Evolutionary conservation across 768 basidiomycete species (phyloP), one percentile per base, ranked within the genome.

Genomic region (Hygrophorus russula): DNA sequence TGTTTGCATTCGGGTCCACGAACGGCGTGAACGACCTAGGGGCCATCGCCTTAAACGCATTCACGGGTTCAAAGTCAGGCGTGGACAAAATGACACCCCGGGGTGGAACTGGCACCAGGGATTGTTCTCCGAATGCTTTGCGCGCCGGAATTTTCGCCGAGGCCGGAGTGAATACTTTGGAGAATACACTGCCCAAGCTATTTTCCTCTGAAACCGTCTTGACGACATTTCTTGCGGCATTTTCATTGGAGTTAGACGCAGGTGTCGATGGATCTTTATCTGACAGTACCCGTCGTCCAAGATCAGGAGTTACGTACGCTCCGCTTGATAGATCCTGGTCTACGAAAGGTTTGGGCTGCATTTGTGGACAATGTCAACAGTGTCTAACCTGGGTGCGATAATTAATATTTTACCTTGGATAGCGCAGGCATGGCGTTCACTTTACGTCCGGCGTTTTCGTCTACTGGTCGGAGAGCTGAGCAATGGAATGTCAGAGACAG

Each of bases 81-180:
- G 55, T 44, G 56, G 36, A 35, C 46, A 36, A 45, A 31, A 38
- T 35, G 13, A 39, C 12, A 4, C 35, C 44, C 18, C 39, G 44
- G 8, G 52, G 51, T 45, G 48, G 36, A 5, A 46, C 43, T 24
- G 48, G 48, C 28, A 51, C 51, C 41, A 49, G 48, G 24, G 51
- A 51, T 27, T 49, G 48, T 20, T 53, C 53, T 18, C 53, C 53
- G 42, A 51, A 49, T 9, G 52, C 46, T 17, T 20, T n/a, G 17
- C 37, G 38, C 36, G 32, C 13, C 29, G 62, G 55, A 18, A 56
- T 51, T 51, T 62, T 70, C 39, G 61, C 64, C 44, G 64, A 63
- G 12, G 68, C 75, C 18, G 80, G 81, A 6, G 76, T 82, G 53
- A 82, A 82, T 2, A 82, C 80, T 44, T 74, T 77, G 4, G 74